A percentile compares a stretch with the other conserved stretches of the same genome.
phyloP scores from a whole-genome alignment of 2,329 filamentous ascomycete genomes.

The Cladosporium sp. region DNA sequence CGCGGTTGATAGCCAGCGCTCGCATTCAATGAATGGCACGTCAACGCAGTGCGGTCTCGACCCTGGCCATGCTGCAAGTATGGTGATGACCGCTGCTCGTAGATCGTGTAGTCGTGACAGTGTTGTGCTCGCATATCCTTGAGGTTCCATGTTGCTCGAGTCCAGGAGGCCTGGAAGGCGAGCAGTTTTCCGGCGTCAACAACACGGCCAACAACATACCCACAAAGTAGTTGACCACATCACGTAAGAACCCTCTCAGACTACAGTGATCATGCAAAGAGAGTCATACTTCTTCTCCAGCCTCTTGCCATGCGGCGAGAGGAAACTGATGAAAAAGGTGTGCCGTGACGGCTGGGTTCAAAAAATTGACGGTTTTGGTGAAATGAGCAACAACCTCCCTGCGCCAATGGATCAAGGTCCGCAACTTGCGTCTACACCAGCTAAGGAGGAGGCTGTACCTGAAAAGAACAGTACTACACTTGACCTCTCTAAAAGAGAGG shows the following conservation, averaged over 20 bases:
- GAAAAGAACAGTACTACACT: not conserved
- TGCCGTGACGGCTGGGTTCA: not conserved
- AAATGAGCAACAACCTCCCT: not conserved
- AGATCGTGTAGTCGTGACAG: not conserved
- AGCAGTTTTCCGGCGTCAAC: not conserved
- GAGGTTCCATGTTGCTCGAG: not conserved
- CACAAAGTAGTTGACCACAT: not conserved
- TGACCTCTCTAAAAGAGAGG: not conserved
- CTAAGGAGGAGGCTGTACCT: not conserved
- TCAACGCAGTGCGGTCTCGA: not conserved
- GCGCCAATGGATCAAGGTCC: not conserved
- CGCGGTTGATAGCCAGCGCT: not conserved
- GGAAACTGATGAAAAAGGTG: constrained; percentile 1
- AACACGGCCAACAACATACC: not conserved
- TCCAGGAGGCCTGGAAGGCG: not conserved
- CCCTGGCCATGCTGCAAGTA: not conserved
- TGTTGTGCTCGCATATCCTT: not conserved
- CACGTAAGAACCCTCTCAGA: not conserved
- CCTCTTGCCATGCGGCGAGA: not conserved
- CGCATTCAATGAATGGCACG: not conserved
- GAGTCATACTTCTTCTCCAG: not conserved
- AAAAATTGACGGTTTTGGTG: not conserved
- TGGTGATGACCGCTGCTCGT: not conserved
- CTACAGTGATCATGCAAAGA: not conserved
- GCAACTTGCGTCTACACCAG: not conserved